Base-by-base conservation (phyloP, 768 basidiomycete species). In the Suillus brevipes region DNA sequence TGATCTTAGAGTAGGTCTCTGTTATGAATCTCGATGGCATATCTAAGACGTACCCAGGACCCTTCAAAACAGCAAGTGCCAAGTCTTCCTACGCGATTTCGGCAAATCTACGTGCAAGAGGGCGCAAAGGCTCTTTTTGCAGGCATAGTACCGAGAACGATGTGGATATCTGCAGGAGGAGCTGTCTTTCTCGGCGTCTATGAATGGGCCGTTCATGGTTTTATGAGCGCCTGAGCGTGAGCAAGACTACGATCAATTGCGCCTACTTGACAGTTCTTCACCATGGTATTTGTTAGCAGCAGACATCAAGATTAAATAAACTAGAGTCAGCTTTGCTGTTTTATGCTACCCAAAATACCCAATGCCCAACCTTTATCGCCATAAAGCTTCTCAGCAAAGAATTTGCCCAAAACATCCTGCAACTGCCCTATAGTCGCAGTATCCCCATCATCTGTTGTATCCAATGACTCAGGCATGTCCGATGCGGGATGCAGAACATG, bases 131-230 rank as follows among this genome's bases (percentile, higher is more conserved):
- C 93, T 4, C 80, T 99, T 6, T 98, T 97, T 73, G 78, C 91
- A 6, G 97, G 97, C 13, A 85, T 91, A 49, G 84, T 96, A 9
- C 97, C 97, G 31, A 85, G 97, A 73, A 98, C 96, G 45, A 74
- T 97, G 60, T 99, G 97, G 91, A 99, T 99, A 72, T 95, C 94
- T 2, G 89, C 93, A 2, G 97, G 97, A 3, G 97, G 97, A 2
- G 95, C 96, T 0, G 94, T 99, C 0, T 99, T 99, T 76, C 82
- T 99, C 31, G 97, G 97, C n/a, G 89, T 94, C 57, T 99, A 98
- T 71, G 97, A 99, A 75, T 90, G 87, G 85, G 87, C 83, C 1
- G 80, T 89, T 4, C 81, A 84, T 70, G 79, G 82, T 3, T 74
- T 91, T 13, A 82, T 72, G 67, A 68, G 66, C 14, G 42, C n/a